Conservation (phyloP, 176 grass and related monocot genomes). For the Triticum timopheevii region DNA sequence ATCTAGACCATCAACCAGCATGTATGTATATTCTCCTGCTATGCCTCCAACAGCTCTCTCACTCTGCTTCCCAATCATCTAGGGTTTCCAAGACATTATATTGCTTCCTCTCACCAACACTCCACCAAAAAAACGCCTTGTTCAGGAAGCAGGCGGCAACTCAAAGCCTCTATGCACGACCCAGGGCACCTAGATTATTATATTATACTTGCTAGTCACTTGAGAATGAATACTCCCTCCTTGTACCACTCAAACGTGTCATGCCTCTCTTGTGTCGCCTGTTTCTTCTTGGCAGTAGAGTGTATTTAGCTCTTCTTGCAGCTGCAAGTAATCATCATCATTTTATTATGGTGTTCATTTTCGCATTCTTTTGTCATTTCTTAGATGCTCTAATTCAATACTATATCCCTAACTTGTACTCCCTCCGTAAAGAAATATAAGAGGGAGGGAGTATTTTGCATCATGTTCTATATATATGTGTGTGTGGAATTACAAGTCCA, state of each 20-base stretch:
- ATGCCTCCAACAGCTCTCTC: neutral
- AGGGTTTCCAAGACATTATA: neutral
- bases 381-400: too few relatives aligned
- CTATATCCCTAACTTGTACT: too few relatives aligned
- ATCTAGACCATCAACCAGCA: neutral
- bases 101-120: neutral
- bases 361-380: too few relatives aligned
- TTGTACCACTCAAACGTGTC: neutral
- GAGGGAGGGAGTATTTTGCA: too few relatives aligned
- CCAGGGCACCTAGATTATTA: neutral
- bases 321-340: slow-evolving; percentile 30
- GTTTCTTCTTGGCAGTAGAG: slow-evolving; percentile 79
- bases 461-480: too few relatives aligned
- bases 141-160: neutral
- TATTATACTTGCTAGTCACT: slow-evolving; percentile 18
- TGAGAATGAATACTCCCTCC: slow-evolving; percentile 18
- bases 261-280: slow-evolving; percentile 24
- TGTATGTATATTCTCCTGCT: neutral
- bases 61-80: neutral
- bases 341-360: too few relatives aligned
- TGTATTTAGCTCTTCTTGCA: slow-evolving; percentile 82
- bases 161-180: neutral
- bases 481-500: too few relatives aligned
- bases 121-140: too few relatives aligned
- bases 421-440: too few relatives aligned